phyloP scores from a whole-genome alignment of 2,329 filamentous ascomycete genomes.

The Epichloe brachyelytri region DNA sequence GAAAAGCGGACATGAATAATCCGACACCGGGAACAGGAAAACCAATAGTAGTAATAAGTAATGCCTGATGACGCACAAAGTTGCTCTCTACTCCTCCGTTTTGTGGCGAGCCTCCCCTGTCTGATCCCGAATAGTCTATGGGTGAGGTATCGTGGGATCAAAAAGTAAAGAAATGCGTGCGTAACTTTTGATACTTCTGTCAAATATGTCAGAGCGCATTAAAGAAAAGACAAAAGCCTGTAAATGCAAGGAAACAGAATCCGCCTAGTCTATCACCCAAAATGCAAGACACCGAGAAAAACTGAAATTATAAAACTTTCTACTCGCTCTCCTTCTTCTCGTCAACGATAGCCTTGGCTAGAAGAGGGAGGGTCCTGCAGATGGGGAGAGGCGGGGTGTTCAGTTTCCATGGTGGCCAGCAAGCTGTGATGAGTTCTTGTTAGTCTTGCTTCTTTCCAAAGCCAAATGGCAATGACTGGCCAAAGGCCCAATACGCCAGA shows the following conservation, averaged over 20 bases:
- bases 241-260: constrained; percentile 21
- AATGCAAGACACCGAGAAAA: constrained; percentile 31
- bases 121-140: constrained; percentile 29
- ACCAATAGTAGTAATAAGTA: constrained; percentile 3
- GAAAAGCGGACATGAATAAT: not conserved
- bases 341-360: constrained; percentile 49
- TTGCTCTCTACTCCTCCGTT: constrained; percentile 13
- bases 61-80: constrained; percentile 1
- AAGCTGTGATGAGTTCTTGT: constrained; percentile 25
- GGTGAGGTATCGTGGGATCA: constrained; percentile 36
- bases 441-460: not conserved
- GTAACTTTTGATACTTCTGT: constrained; percentile 33
- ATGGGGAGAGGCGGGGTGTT: constrained; percentile 58
- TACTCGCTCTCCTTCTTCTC: constrained; percentile 41
- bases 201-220: constrained; percentile 19
- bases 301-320: constrained; percentile 20
- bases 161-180: constrained; percentile 20
- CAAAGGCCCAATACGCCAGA: not conserved
- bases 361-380: constrained; percentile 53
- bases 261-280: constrained; percentile 39
- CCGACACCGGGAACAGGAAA: constrained; percentile 1
- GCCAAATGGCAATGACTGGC: not conserved
- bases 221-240: constrained; percentile 17
- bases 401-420: constrained; percentile 48
- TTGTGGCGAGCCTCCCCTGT: constrained; percentile 14